A percentile compares a stretch with the other conserved stretches of the same genome.
Conservation (phyloP, 139 green algal genomes). For the Mesotaenium endlicherianum region DNA sequence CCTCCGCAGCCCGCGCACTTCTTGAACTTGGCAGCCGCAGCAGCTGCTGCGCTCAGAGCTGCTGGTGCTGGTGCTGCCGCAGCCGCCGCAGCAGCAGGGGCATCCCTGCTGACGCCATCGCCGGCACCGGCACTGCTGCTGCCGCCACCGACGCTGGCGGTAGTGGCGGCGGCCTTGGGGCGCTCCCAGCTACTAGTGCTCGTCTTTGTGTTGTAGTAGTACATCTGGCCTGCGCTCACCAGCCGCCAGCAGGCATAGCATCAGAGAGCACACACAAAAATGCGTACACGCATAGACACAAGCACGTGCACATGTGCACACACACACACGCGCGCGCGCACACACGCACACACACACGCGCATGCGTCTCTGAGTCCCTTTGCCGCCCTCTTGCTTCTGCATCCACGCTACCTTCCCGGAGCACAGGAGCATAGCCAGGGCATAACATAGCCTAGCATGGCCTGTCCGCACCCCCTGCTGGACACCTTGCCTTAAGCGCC, state of each 20-base stretch:
- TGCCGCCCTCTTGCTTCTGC: not conserved
- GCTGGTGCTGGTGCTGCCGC: too few species aligned
- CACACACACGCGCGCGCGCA: not conserved
- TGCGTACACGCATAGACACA: not conserved
- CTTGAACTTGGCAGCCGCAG: slow-evolving; percentile 37
- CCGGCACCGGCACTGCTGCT: too few species aligned
- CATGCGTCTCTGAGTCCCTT: not conserved
- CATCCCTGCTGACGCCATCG: too few species aligned
- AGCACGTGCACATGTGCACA: not conserved
- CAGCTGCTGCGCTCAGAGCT: not conserved
- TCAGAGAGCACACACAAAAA: not conserved
- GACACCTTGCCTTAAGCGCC: too few species aligned
- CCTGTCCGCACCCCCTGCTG: too few species aligned
- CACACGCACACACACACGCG: not conserved
- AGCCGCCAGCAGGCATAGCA: not conserved
- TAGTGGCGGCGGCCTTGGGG: slow-evolving; percentile 10
- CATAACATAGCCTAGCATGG: too few species aligned
- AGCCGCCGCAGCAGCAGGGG: too few species aligned
- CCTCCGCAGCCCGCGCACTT: slow-evolving; percentile 37
- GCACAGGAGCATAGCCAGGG: too few species aligned
- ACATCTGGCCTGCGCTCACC: slow-evolving; percentile 50
- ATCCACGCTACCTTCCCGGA: too few species aligned
- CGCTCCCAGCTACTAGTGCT: slow-evolving; percentile 49
- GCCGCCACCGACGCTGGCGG: too few species aligned
- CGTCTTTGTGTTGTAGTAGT: slow-evolving; percentile 51